phyloP scores from a whole-genome alignment of 1,284 basidiomycete species.

The Boletus mariae region DNA sequence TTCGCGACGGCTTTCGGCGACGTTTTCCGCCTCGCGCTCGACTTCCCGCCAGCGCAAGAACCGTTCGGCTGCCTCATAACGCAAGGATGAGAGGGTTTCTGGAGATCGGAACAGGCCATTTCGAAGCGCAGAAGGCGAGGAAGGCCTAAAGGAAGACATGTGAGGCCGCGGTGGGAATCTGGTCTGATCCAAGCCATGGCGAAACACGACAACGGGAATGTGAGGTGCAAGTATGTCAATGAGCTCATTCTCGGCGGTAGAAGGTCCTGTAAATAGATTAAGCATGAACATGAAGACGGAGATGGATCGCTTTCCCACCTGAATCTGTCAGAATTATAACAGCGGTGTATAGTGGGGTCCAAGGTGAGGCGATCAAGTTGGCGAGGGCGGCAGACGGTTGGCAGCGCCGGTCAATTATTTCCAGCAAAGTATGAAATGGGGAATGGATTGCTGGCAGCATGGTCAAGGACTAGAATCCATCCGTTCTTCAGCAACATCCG shows the following conservation, averaged over 20 bases:
- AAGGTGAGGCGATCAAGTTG: slow-evolving; percentile 51
- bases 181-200: slow-evolving; percentile 33
- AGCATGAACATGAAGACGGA: neutral
- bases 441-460: slow-evolving; percentile 49
- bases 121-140: slow-evolving; percentile 49
- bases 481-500: slow-evolving; percentile 7
- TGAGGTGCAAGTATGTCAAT: slow-evolving; percentile 50
- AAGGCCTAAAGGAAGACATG: slow-evolving; percentile 53
- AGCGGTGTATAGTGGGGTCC: slow-evolving; percentile 53
- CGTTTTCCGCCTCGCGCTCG: slow-evolving; percentile 45
- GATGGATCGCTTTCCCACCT: slow-evolving; percentile 33
- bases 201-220: slow-evolving; percentile 56
- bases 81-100: slow-evolving; percentile 50
- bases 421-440: slow-evolving; percentile 52
- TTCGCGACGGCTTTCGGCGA: slow-evolving; percentile 30
- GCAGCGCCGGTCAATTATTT: slow-evolving; percentile 47
- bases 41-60: slow-evolving; percentile 70
- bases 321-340: slow-evolving; percentile 51
- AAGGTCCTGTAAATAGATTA: slow-evolving; percentile 26
- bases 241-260: slow-evolving; percentile 41
- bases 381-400: slow-evolving; percentile 49
- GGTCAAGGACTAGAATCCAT: slow-evolving; percentile 16
- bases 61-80: slow-evolving; percentile 63
- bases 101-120: slow-evolving; percentile 58
- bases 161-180: slow-evolving; percentile 31